Evolutionary conservation across 495 filamentous ascomycete genomes (phyloP), one percentile per base, ranked within the genome.

Genomic region (Penicillium soppii): DNA sequence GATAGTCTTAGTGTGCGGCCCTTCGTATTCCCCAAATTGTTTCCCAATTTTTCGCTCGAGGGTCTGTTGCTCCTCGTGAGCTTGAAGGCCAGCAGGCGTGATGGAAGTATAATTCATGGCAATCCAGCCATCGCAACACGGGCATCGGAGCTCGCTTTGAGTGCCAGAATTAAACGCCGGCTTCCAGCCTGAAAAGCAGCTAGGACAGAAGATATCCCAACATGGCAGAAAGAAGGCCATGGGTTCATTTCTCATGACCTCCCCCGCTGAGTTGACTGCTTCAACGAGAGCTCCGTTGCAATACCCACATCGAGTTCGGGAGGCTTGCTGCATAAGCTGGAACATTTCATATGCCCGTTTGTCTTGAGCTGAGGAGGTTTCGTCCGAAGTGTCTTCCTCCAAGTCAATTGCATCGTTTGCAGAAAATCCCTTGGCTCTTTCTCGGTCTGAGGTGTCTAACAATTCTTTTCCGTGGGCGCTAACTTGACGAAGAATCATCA

Each of bases 401-500:
- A 98, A 76, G 56, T 94, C 85, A 53, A 97, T 96, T 2, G 94
- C 87, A 47, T 90, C 87, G 7, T 89, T 82, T 7, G 80, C 79
- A 38, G 84, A 91, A 61, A 92, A 71, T 8, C 94, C 94, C 58
- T 89, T 84, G 47, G 88, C 82, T 12, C 85, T 72, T 32, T 86
- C 83, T 15, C 94, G 77, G 59, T 96, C 92, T 40, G 91, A 84
- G 15, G 90, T 82, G 38, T 83, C 85, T 2, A 98, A 79, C 22
- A 97, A 79, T 49, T 97, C 94, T 59, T 84, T 86, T 6, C 94
- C 94, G 68, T 96, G 90, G 4, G 92, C 94, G 59, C 90, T 97
- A 25, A 97, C 84, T 38, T 91, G 81, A 5, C 94, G 90, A 7
- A 98, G 80, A 33, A 91, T 89, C 61, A 92, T 82, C 70, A 98